These are phyloP conservation scores for Nicotiana otophora DNA, from an alignment of 257 asterid species.

Conservation along the genomic window DNA sequence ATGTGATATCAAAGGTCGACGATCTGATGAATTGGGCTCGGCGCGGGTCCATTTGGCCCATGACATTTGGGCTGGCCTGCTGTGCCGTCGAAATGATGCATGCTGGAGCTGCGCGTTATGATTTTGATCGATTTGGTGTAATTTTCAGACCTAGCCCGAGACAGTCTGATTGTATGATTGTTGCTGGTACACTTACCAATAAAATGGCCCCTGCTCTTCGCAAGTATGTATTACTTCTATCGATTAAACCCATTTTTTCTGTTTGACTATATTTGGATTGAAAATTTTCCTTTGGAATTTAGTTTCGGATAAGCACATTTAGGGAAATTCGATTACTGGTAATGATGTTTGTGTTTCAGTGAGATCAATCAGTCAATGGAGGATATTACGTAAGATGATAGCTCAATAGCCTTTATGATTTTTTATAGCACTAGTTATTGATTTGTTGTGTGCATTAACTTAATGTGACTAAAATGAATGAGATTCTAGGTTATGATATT, in stretches of 20 bases:
- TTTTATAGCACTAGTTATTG: too few species aligned
- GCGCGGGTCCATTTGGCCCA: constrained; percentile 95
- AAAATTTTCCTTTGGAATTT: not conserved
- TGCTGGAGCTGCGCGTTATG: constrained; percentile 95
- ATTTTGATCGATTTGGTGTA: constrained; percentile 89
- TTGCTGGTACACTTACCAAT: constrained; percentile 86
- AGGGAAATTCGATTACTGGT: not conserved
- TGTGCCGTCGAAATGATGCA: constrained; percentile 99
- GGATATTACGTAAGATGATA: too few species aligned
- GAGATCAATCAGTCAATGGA: not conserved
- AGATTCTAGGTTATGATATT: too few species aligned
- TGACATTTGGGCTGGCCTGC: constrained; percentile 95
- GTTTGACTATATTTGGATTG: not conserved
- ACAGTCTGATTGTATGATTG: constrained; percentile 92
- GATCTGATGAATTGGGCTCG: constrained; percentile 97
- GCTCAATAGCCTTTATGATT: too few species aligned
- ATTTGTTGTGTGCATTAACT: too few species aligned
- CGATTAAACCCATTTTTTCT: rapidly evolving
- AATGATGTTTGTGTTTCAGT: not conserved
- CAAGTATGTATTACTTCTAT: constrained; percentile 38
- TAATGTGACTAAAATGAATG: too few species aligned
- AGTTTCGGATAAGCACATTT: not conserved
- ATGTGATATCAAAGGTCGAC: constrained; percentile 87
- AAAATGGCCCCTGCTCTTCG: constrained; percentile 99
- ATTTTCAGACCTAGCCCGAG: constrained; percentile 98